These are phyloP conservation scores for Trichomonas vaginalis DNA, from an alignment of 208 protist genomes.

Conservation along the genomic window DNA sequence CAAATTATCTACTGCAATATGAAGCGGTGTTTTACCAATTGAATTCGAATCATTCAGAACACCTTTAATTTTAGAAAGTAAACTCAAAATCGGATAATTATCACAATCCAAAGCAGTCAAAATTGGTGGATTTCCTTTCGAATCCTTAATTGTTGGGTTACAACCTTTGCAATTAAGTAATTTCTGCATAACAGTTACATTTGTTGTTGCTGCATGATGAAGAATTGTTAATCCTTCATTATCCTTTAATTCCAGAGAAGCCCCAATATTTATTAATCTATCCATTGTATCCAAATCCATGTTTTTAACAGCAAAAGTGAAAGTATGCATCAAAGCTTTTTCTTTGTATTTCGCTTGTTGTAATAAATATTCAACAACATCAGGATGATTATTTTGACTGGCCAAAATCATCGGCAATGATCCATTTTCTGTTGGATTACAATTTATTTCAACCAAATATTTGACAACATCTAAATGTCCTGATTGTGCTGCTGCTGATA, in stretches of 20 bases:
- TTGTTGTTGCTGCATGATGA: neutral
- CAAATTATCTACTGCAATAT: neutral
- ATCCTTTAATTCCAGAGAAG: neutral
- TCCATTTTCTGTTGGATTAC: neutral
- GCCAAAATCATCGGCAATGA: neutral
- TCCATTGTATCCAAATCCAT: neutral
- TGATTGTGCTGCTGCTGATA: neutral
- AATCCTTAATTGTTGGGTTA: neutral
- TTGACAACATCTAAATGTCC: neutral
- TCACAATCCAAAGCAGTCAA: neutral
- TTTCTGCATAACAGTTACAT: neutral
- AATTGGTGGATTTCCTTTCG: neutral
- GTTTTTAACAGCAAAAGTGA: neutral
- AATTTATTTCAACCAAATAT: neutral
- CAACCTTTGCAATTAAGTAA: neutral
- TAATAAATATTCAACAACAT: neutral
- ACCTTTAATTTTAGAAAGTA: neutral
- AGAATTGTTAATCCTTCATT: neutral
- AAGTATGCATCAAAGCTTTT: neutral
- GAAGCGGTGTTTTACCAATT: neutral
- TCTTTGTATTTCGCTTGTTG: neutral
- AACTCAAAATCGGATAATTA: neutral
- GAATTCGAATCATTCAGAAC: too few species aligned
- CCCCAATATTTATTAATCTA: neutral
- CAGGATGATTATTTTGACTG: neutral